Conservation (phyloP, 1,139 yeast genomes). For the Scheffersomyces segobiensis region DNA sequence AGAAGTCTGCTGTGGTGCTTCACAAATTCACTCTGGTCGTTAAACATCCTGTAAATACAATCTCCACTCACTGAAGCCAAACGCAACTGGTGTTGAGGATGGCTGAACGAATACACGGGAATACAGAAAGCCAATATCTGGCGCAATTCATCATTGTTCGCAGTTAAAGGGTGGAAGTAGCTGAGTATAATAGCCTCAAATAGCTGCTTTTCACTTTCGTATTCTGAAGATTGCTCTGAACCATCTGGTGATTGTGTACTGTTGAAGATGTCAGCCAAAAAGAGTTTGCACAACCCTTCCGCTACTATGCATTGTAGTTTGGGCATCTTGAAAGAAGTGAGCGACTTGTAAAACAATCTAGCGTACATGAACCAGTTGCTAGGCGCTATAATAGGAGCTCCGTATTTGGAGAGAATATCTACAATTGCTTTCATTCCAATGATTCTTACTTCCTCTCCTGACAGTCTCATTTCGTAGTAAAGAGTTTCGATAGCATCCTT, state of each 20-base stretch:
- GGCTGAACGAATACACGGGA: conserved; percentile 88
- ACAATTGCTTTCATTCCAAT: conserved; percentile 70
- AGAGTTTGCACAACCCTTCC: conserved; percentile 82
- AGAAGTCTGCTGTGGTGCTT: conserved; percentile 32
- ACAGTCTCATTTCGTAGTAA: conserved; percentile 14
- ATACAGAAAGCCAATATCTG: conserved; percentile 87
- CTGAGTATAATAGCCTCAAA: conserved; percentile 71
- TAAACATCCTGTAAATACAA: conserved; percentile 58
- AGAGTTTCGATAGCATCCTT: conserved; percentile 15
- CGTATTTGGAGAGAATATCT: conserved; percentile 79
- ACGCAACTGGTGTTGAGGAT: conserved; percentile 67
- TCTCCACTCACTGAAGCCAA: conserved; percentile 68
- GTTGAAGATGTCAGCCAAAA: conserved; percentile 71
- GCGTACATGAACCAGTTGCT: conserved; percentile 44
- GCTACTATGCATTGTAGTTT: conserved; percentile 79
- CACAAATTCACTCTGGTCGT: conserved; percentile 35
- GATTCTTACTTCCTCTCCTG: conserved; percentile 57
- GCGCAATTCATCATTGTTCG: conserved; percentile 63
- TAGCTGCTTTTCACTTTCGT: conserved; percentile 40
- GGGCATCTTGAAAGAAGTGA: conserved; percentile 58
- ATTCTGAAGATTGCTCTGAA: conserved; percentile 19
- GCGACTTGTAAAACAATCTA: conserved; percentile 60
- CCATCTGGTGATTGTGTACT: conserved; percentile 21
- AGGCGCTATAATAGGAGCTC: conserved; percentile 63
- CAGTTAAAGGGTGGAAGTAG: conserved; percentile 71